Base-by-base conservation (phyloP, 2,329 filamentous ascomycete species). In the Curvularia verruculosa region DNA sequence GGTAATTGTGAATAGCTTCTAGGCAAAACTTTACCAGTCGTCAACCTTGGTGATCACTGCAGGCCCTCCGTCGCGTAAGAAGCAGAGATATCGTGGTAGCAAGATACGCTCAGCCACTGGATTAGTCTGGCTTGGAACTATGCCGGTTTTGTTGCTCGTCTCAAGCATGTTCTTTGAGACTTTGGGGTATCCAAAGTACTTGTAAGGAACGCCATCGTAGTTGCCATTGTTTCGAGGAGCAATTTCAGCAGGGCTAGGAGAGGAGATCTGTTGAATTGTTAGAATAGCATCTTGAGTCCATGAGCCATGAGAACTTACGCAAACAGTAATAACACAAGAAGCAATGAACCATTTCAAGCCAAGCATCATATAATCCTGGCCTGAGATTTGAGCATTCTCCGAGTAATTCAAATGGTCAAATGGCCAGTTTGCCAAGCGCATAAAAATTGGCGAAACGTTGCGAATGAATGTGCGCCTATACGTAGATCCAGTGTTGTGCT, bases 401-500 rank as follows among this genome's bases (percentile, higher is more conserved):
- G 52, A 12, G n/a, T 65, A 70, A 23, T 72, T 62, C 10, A 74
- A 53, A 37, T 73, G 70, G 18, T 62, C 67, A 23, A 69, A 65
- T 1, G 71, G 70, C 72, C 72, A 75, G 18, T 73, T 70, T 0
- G 72, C 71, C 21, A 75, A 29, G 13, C 72, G 63, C 23, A 75
- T 51, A 21, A 61, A 70, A 8, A 66, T 19, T 1, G 72, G 70
- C 1, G 67, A 59, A 3, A 72, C 57, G 36, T 73, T 73, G 1
- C 68, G 66, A 26, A 75, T 64, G 59, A 68, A 71, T 0, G 70
- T 73, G 2, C 71, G 70, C 19, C 68, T 63, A 45, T 71, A 71
- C 3, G 70, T 73, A 12, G 59, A 62, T 8, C 65, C 69, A 2
- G 58, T 52, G 2, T 64, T 60, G 21, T 70, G 65, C 37, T 74